Conservation (phyloP, 2,329 filamentous ascomycete genomes). For the Emmonsiellopsis sp. region DNA sequence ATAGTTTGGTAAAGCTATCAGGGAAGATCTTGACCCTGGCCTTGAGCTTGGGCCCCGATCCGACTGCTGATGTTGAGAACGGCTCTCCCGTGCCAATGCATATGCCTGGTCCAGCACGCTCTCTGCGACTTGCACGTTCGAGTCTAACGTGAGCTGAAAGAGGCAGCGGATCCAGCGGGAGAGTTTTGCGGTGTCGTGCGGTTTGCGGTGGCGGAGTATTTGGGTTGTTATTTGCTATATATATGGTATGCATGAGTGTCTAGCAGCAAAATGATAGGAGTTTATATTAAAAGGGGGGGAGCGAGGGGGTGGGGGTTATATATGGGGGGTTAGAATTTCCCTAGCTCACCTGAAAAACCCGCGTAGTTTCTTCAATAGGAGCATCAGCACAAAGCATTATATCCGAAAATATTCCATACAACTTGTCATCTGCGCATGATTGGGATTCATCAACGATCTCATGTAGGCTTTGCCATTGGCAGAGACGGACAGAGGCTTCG, state of each 20-base stretch:
- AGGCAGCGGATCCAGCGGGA: conserved; percentile 72
- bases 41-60: conserved; percentile 12
- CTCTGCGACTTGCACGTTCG: conserved; percentile 22
- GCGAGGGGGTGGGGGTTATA: neutral
- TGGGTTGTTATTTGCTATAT: conserved; percentile 57
- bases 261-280: conserved; percentile 14
- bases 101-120: conserved; percentile 27
- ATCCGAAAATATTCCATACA: conserved; percentile 59
- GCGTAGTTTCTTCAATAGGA: conserved; percentile 24
- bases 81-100: conserved; percentile 14
- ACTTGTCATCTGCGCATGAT: conserved; percentile 27
- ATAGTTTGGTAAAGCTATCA: conserved; percentile 23
- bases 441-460: conserved; percentile 46
- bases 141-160: conserved; percentile 57
- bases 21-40: conserved; percentile 28
- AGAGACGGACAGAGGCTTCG: conserved; percentile 60
- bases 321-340: neutral
- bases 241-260: conserved; percentile 36
- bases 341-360: conserved; percentile 32
- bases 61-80: conserved; percentile 10
- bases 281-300: conserved; percentile 2
- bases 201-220: conserved; percentile 40
- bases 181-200: conserved; percentile 54
- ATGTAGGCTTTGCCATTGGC: conserved; percentile 58
- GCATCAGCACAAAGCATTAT: conserved; percentile 48